Conservation (phyloP, 192 early-diverging fungal genomes). For the Coemansia sp. region DNA sequence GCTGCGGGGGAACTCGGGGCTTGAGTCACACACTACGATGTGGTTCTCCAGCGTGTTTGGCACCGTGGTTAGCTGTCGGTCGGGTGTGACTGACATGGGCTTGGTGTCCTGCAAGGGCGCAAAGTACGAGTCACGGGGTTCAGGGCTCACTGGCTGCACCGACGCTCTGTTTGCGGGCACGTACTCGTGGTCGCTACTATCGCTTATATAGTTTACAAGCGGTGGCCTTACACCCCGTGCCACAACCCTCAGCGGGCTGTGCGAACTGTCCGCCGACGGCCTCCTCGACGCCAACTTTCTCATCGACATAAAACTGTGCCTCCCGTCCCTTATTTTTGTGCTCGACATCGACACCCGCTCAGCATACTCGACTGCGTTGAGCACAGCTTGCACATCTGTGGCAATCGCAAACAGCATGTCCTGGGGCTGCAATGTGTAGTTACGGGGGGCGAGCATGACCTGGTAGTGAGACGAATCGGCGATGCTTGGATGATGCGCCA, state of each 20-base stretch:
- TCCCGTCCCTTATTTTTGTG: not conserved
- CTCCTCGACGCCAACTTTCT: not conserved
- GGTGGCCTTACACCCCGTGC: not conserved
- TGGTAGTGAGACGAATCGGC: constrained; percentile 32
- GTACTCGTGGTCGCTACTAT: constrained; percentile 28
- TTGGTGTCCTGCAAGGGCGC: constrained; percentile 9
- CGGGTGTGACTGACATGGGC: not conserved
- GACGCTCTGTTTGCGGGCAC: not conserved
- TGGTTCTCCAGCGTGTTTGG: constrained; percentile 24
- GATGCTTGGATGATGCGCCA: constrained; percentile 24
- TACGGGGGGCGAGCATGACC: constrained; percentile 35
- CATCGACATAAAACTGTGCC: not conserved
- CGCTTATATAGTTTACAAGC: constrained; percentile 35
- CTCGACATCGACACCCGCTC: constrained; percentile 44
- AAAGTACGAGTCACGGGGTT: constrained; percentile 23
- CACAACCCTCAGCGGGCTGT: not conserved
- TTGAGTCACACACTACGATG: constrained; percentile 46
- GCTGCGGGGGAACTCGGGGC: constrained; percentile 47
- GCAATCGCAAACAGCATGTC: constrained; percentile 54
- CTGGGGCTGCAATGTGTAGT: constrained; percentile 36
- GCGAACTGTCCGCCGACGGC: not conserved
- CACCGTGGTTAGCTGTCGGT: constrained; percentile 10
- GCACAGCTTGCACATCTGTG: constrained; percentile 41
- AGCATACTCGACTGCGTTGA: constrained; percentile 33
- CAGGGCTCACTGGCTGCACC: not conserved